A percentile compares a stretch with the other conserved stretches of the same genome.
Evolutionary conservation across 2,329 filamentous ascomycete genomes (phyloP).

Genomic region (Pseudogymnoascus sp.): DNA sequence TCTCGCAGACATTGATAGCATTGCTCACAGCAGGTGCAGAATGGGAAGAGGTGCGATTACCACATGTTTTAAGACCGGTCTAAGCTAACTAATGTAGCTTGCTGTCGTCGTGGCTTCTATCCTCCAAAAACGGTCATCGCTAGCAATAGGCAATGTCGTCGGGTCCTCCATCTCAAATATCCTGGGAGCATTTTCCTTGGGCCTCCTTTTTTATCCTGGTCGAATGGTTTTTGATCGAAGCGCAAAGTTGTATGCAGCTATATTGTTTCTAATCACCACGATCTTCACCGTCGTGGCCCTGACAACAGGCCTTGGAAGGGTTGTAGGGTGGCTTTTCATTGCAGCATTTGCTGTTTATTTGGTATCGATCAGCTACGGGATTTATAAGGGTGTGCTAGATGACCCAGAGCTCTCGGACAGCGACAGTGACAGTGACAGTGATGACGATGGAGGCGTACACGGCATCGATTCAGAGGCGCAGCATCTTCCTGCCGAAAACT

Average conservation of each 20-base stretch:
- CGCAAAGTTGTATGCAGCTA: constrained; percentile 38
- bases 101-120: constrained; percentile 42
- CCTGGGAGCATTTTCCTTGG: constrained; percentile 47
- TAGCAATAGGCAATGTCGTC: constrained; percentile 47
- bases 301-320: constrained; percentile 26
- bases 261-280: constrained; percentile 37
- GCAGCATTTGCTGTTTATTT: constrained; percentile 38
- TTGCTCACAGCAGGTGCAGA: constrained; percentile 47
- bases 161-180: constrained; percentile 49
- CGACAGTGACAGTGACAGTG: constrained; percentile 29
- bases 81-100: constrained; percentile 29
- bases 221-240: constrained; percentile 38
- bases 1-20: constrained; percentile 41
- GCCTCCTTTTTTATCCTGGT: constrained; percentile 36
- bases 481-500: constrained; percentile 14
- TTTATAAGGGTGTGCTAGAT: constrained; percentile 35
- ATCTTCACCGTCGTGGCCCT: constrained; percentile 31
- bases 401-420: constrained; percentile 37
- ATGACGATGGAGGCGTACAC: not conserved
- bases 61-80: not conserved
- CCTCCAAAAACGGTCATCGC: constrained; percentile 36
- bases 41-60: constrained; percentile 43
- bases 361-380: constrained; percentile 36
- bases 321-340: constrained; percentile 35
- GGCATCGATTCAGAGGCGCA: not conserved